Conservation (phyloP, 352 stramenopile genomes). For the Aphanomyces cochlioides region DNA sequence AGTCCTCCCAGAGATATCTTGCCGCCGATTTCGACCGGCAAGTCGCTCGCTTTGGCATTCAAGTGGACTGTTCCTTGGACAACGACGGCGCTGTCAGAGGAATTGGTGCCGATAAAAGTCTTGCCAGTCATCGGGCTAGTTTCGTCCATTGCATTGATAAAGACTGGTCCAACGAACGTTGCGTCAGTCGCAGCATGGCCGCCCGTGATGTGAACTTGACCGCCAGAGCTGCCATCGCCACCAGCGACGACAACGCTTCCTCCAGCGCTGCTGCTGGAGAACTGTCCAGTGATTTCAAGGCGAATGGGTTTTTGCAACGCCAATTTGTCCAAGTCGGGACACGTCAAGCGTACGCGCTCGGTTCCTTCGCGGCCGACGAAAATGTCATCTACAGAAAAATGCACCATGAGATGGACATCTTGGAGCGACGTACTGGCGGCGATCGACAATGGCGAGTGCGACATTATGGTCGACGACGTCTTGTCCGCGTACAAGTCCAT, state of each 20-base stretch:
- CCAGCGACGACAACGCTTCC: slow-evolving; percentile 54
- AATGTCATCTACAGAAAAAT: slow-evolving; percentile 15
- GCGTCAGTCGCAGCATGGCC: slow-evolving; percentile 37
- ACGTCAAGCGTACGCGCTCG: neutral
- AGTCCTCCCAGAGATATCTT: neutral
- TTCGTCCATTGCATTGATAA: slow-evolving; percentile 52
- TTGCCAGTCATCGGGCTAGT: slow-evolving; percentile 31
- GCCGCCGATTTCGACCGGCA: slow-evolving; percentile 10
- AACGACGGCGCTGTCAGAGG: neutral
- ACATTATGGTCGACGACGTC: slow-evolving; percentile 47
- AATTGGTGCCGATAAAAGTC: slow-evolving; percentile 32
- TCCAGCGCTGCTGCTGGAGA: slow-evolving; percentile 42
- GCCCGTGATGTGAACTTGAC: slow-evolving; percentile 47
- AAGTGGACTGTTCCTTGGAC: slow-evolving; percentile 6
- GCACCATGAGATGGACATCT: neutral
- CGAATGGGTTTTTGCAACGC: slow-evolving; percentile 36
- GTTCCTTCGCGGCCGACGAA: slow-evolving; percentile 14
- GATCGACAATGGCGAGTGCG: slow-evolving; percentile 42
- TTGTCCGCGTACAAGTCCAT: slow-evolving; percentile 46
- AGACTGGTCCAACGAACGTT: slow-evolving; percentile 36
- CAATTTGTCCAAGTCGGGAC: neutral
- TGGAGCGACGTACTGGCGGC: slow-evolving; percentile 40
- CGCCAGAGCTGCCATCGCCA: slow-evolving; percentile 43
- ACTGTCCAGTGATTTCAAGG: slow-evolving; percentile 56
- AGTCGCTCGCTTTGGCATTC: neutral